Evolutionary conservation across 2,329 filamentous ascomycete genomes (phyloP).

Genomic region (Alternaria solani): DNA sequence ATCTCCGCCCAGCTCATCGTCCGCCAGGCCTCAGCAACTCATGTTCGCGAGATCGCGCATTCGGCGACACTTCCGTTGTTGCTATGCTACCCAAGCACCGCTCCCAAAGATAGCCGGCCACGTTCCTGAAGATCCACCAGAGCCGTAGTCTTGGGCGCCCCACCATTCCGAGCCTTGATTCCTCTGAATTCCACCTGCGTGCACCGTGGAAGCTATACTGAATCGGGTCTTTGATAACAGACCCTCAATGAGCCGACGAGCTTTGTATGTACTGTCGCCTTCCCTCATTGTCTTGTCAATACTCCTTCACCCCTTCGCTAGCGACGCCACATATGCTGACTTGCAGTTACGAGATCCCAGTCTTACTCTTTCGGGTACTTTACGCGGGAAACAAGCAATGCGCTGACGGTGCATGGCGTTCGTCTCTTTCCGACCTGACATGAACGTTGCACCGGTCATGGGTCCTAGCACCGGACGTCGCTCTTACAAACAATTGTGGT

Average conservation of each 20-base stretch:
- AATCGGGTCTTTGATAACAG: constrained; percentile 27
- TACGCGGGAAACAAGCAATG: constrained; percentile 28
- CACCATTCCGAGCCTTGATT: constrained; percentile 1
- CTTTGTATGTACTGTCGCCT: constrained; percentile 4
- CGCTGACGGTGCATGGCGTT: constrained; percentile 11
- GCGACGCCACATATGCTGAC: constrained; percentile 34
- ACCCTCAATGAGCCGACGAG: constrained; percentile 7
- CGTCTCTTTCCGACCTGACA: constrained; percentile 14
- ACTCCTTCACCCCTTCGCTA: constrained; percentile 12
- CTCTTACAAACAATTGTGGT: constrained; percentile 2
- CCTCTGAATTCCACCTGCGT: not conserved
- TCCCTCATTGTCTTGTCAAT: constrained; percentile 17
- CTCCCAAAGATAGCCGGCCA: constrained; percentile 6
- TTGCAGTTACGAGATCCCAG: constrained; percentile 28
- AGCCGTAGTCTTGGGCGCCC: constrained; percentile 1
- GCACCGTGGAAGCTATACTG: constrained; percentile 9
- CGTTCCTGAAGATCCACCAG: constrained; percentile 21
- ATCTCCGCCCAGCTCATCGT: constrained; percentile 17
- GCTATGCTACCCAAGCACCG: not conserved
- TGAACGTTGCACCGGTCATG: constrained; percentile 16
- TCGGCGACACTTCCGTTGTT: constrained; percentile 20
- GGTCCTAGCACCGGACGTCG: not conserved
- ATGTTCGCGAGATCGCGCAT: constrained; percentile 8
- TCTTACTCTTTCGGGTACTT: constrained; percentile 23
- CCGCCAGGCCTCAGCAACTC: constrained; percentile 5